Conservation (phyloP, 805 yeast species). For the Metschnikowia koreensis region DNA sequence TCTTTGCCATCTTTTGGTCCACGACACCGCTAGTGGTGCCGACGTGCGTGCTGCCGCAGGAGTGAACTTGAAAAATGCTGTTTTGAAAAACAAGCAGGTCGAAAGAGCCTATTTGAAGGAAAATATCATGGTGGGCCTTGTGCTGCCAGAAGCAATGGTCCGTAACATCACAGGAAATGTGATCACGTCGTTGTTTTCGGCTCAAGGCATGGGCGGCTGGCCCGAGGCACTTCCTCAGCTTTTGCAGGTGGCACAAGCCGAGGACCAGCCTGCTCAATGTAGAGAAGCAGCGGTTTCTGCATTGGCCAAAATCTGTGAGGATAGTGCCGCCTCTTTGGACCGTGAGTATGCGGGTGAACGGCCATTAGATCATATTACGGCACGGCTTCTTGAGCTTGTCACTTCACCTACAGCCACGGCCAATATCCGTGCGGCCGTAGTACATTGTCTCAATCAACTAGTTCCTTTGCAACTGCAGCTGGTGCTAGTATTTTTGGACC, state of each 20-base stretch:
- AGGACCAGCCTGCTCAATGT: constrained; percentile 20
- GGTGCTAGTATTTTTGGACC: constrained; percentile 62
- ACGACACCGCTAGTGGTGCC: constrained; percentile 45
- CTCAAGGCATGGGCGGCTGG: constrained; percentile 70
- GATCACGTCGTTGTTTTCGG: constrained; percentile 73
- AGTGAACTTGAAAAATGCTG: constrained; percentile 71
- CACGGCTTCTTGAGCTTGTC: constrained; percentile 8
- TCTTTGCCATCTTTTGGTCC: constrained; percentile 64
- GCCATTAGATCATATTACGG: constrained; percentile 65
- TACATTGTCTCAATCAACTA: constrained; percentile 75
- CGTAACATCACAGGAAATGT: constrained; percentile 90
- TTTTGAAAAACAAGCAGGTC: constrained; percentile 40
- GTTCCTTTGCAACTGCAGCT: constrained; percentile 68
- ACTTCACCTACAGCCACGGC: constrained; percentile 40
- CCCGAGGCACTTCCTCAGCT: constrained; percentile 70
- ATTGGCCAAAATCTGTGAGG: constrained; percentile 86
- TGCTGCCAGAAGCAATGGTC: constrained; percentile 56
- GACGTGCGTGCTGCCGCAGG: constrained; percentile 88
- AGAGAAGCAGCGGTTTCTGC: constrained; percentile 82
- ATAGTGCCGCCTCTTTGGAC: constrained; percentile 65
- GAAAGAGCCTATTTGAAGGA: constrained; percentile 37
- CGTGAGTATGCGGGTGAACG: constrained; percentile 59
- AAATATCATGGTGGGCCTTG: constrained; percentile 53
- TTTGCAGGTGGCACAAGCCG: constrained; percentile 47
- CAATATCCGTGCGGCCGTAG: constrained; percentile 56